A percentile compares a stretch with the other conserved stretches of the same genome.
Conservation (phyloP, 768 basidiomycete genomes). For the Suillus plorans region DNA sequence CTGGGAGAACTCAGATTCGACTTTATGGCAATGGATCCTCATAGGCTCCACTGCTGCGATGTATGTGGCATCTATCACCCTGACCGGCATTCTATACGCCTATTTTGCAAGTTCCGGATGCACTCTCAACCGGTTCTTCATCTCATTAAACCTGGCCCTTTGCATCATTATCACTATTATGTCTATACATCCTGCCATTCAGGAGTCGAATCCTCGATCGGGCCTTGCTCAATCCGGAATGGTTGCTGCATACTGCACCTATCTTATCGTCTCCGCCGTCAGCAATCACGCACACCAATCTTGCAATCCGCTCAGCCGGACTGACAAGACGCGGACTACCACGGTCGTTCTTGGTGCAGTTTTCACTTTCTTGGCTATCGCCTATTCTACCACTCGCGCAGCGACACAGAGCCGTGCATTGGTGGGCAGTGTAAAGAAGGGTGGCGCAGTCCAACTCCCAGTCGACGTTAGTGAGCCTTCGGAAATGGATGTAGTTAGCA, state of each 20-base stretch:
- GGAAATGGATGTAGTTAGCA: constrained; percentile 74
- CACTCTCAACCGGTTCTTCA: constrained; percentile 94
- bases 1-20: constrained; percentile 87
- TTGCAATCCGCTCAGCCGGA: constrained; percentile 87
- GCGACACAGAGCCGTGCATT: constrained; percentile 94
- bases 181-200: constrained; percentile 82
- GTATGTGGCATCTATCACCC: constrained; percentile 80
- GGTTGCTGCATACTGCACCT: constrained; percentile 98
- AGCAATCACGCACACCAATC: constrained; percentile 83
- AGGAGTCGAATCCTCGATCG: constrained; percentile 90
- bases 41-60: constrained; percentile 89
- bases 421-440: constrained; percentile 68
- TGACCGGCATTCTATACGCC: constrained; percentile 86
- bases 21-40: constrained; percentile 94
- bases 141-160: constrained; percentile 87
- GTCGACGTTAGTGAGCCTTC: constrained; percentile 56
- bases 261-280: constrained; percentile 91
- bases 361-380: constrained; percentile 97
- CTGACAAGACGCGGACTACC: constrained; percentile 73
- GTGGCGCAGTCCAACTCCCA: constrained; percentile 62
- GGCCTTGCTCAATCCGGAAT: constrained; percentile 94
- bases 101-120: constrained; percentile 90
- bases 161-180: constrained; percentile 77
- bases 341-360: constrained; percentile 87
- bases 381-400: constrained; percentile 94